Evolutionary conservation across 2,329 filamentous ascomycete species (phyloP), one percentile per base, ranked within the genome.

Genomic region (Piedraia hortae): DNA sequence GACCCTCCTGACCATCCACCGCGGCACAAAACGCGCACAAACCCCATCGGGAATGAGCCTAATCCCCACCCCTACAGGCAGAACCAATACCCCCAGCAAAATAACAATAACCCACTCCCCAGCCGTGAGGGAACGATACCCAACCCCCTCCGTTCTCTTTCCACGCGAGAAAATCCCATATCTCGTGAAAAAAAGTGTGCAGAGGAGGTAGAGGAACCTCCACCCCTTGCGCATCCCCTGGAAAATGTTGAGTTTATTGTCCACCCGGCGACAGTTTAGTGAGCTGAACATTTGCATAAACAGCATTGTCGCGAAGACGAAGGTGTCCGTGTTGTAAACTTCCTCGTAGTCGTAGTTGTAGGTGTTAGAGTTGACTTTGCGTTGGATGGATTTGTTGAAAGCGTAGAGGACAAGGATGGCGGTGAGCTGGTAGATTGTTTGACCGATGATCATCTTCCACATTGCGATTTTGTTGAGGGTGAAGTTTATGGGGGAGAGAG

Each of bases 271-370:
- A 48, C 89, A 89, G 53, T 93, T 93, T 60, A 88, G 74, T 41
- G 89, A 72, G 47, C 93, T 93, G 54, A 93, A 93, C 35, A 93
- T 88, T 37, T 93, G 82, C 80, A 93, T 91, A 82, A 82, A 93
- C 23, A 91, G 80, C 41, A 93, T 93, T 0, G 77, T 85, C 52
- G 93, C 93, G 59, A 93, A 93, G 5, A 93, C 73, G 21, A 93
- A 57, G 3, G 78, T 88, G 24, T 65, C 54, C 27, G 88, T 55
- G 35, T 72, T 55, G 8, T 15, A 11, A 8, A 11, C 21, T 5
- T 58, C 41, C 15, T 50, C 36, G 7, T 28, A 42, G 0, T 39
- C 34, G 14, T 50, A n/a, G 12, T 13, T 12, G 15, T 16, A 49
- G 8, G 55, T 42, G 33, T 67, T 62, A 5, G 51, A 51, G 21